Evolutionary conservation across 2,329 filamentous ascomycete species (phyloP), one percentile per base, ranked within the genome.

Genomic region (Akanthomyces muscarius): DNA sequence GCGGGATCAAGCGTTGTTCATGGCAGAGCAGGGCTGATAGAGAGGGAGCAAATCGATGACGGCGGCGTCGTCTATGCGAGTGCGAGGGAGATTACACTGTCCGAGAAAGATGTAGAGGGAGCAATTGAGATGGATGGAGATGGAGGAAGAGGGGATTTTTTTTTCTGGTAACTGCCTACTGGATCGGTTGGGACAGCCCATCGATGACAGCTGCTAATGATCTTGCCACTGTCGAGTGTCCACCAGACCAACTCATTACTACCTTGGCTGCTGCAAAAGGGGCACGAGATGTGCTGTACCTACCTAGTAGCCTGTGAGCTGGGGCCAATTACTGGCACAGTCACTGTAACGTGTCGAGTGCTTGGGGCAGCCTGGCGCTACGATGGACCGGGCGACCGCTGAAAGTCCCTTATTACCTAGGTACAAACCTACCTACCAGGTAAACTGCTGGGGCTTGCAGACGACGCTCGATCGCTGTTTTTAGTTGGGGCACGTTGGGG

Each of bases 151-250:
- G 36, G 36, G n/a, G 51, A 47, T 28, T 25, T 25, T 45, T 50
- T 50, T 33, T 16, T n/a, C 14, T 8, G 4, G 4, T 38, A 21
- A 21, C 21, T 21, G 21, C 21, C 21, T 21, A 18, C 52, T 48
- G 60, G 33, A 55, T 62, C 30, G 52, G 60, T 62, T 62, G 60
- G 36, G 59, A 54, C 28, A 36, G 50, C 59, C 42, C n/a, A 53
- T 47, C 48, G 41, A 53, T 61, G 59, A 47, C 55, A 25, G n/a
- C 28, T 25, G 54, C 41, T 47, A 38, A 48, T 47, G 18, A 23
- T 58, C 28, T 48, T 23, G 18, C n/a, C 21, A 48, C 45, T 25
- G 48, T 25, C 47, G 25, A 50, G 21, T 47, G 44, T 47, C 44
- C 25, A 50, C 21, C 25, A 50, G 10, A 11, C 10, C 33, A 36